Conservation (phyloP, 2,329 filamentous ascomycete species). For the Canariomyces notabilis region DNA sequence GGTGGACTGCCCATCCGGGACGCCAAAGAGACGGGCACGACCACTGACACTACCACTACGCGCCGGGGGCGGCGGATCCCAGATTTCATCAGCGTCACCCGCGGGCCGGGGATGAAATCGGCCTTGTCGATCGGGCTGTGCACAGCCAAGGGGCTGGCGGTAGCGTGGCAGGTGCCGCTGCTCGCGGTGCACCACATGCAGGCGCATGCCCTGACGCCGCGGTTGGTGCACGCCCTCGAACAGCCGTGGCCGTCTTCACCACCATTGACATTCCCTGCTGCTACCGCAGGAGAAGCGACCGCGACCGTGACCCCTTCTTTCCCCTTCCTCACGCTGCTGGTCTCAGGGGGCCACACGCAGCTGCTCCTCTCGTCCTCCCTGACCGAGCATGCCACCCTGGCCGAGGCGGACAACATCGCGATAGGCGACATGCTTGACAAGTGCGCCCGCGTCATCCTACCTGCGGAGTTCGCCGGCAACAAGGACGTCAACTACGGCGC, state of each 20-base stretch:
- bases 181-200: conserved; percentile 96
- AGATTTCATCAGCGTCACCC: conserved; percentile 83
- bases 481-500: conserved; percentile 72
- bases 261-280: too few species aligned
- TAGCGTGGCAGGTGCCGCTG: conserved; percentile 77
- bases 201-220: conserved; percentile 84
- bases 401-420: conserved; percentile 72
- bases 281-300: too few species aligned
- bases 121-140: conserved; percentile 75
- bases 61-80: conserved; percentile 56
- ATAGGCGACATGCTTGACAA: conserved; percentile 90
- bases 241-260: conserved; percentile 1
- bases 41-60: too few species aligned
- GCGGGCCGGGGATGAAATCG: conserved; percentile 82
- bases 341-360: conserved; percentile 88
- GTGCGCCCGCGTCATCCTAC: conserved; percentile 70
- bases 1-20: not conserved
- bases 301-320: conserved; percentile 41
- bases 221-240: conserved; percentile 62
- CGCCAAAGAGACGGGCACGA: conserved; percentile 11
- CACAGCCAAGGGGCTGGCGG: conserved; percentile 78
- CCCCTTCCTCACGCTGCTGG: conserved; percentile 82
- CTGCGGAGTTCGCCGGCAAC: conserved; percentile 46
- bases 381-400: conserved; percentile 67
- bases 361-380: conserved; percentile 69